Conservation (phyloP, 352 stramenopile genomes). For the Globisporangium emineosum region DNA sequence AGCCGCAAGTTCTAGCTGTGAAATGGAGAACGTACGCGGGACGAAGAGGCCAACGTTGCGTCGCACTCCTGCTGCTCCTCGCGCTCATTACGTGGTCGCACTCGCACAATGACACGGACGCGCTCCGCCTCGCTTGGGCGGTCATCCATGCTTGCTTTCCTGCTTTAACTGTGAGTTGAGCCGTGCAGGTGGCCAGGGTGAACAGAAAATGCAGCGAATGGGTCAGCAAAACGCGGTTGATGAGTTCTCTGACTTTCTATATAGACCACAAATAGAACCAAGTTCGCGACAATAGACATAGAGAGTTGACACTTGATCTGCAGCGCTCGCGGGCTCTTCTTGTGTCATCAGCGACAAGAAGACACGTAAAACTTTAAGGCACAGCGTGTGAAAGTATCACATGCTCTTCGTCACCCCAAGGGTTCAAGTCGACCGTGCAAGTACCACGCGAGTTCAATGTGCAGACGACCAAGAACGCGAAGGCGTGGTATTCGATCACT, state of each 20-base stretch:
- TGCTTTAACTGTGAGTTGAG: not conserved
- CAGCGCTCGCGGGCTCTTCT: too few relatives aligned
- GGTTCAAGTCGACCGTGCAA: too few relatives aligned
- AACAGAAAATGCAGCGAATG: not conserved
- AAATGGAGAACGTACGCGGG: not conserved
- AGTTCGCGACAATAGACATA: not conserved
- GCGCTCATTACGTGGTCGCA: slow-evolving; percentile 74
- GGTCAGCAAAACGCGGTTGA: not conserved
- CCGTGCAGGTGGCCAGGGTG: not conserved
- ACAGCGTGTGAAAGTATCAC: too few relatives aligned
- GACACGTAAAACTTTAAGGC: too few relatives aligned
- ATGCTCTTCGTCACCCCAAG: too few relatives aligned
- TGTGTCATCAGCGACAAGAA: too few relatives aligned
- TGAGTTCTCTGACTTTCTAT: not conserved
- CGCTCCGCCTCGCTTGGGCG: slow-evolving; percentile 39
- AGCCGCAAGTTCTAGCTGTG: not conserved
- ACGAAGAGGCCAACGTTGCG: not conserved
- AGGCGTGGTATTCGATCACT: not conserved
- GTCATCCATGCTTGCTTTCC: slow-evolving; percentile 25
- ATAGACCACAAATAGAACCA: not conserved
- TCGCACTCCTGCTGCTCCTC: slow-evolving; percentile 32
- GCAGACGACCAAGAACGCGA: not conserved
- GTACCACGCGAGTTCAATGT: too few relatives aligned
- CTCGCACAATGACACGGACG: slow-evolving; percentile 76
- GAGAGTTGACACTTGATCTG: not conserved